Conservation (phyloP, 169 alveolate genomes). For the Neospora caninum region DNA sequence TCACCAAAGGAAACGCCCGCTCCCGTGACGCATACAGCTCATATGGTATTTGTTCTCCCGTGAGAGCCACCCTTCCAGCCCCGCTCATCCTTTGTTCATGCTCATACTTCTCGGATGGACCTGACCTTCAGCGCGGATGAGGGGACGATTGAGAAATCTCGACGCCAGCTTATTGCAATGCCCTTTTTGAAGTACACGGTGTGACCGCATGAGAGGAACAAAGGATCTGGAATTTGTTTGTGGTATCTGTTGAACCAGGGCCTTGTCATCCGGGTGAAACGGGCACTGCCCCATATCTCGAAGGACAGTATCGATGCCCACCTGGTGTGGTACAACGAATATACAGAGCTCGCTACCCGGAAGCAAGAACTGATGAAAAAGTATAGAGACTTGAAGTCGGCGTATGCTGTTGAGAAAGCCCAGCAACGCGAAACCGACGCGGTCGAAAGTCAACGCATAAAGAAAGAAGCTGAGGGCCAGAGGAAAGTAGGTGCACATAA, state of each 20-base stretch:
- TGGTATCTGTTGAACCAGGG: neutral
- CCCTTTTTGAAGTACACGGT: no score
- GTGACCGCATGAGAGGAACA: no score
- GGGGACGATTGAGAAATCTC: no score
- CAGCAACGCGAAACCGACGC: neutral
- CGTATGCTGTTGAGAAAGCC: neutral
- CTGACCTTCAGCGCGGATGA: no score
- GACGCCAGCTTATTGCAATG: no score
- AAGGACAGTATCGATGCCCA: neutral
- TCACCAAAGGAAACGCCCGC: no score
- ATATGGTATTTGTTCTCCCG: no score
- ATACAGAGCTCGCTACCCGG: neutral
- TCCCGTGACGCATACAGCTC: no score
- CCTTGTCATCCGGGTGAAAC: neutral
- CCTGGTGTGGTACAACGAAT: neutral
- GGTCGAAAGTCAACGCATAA: neutral
- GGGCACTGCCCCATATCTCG: slow-evolving; percentile 5
- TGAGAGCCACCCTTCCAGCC: no score
- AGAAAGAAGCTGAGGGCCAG: neutral
- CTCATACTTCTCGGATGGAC: no score
- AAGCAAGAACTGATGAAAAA: neutral
- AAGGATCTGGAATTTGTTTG: no score
- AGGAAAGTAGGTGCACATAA: neutral
- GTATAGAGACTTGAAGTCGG: slow-evolving; percentile 8
- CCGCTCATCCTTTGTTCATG: no score